Percentiles rank a stretch among this genome's conserved stretches.
These are phyloP conservation scores for Wickerhamiella siamensis DNA, from an alignment of 805 yeast species.

Conservation along the genomic window DNA sequence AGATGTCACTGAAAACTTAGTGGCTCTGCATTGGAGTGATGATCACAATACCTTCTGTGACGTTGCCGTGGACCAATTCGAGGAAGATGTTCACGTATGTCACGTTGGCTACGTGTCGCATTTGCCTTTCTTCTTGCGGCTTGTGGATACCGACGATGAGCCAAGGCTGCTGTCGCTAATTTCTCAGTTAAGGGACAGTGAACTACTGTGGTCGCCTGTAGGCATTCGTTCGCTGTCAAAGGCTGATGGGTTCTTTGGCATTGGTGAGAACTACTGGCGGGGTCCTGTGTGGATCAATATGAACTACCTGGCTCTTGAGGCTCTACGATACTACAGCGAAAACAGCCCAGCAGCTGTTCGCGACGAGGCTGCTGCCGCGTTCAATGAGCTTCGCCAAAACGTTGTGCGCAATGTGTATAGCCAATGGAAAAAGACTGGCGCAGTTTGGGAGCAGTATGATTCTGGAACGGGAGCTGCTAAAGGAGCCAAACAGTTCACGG, in stretches of 20 bases:
- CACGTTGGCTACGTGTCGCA: conserved; percentile 78
- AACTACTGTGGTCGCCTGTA: conserved; percentile 57
- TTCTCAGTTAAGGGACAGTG: conserved; percentile 48
- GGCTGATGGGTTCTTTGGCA: conserved; percentile 47
- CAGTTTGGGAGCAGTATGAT: conserved; percentile 83
- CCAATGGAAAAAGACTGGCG: conserved; percentile 67
- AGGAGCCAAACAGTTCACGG: conserved; percentile 81
- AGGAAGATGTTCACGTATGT: conserved; percentile 55
- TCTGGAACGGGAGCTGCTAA: conserved; percentile 58
- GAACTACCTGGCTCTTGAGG: conserved; percentile 67
- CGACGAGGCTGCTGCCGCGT: conserved; percentile 34
- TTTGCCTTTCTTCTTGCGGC: conserved; percentile 67
- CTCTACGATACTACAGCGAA: conserved; percentile 41
- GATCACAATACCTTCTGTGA: conserved; percentile 64
- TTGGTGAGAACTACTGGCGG: conserved; percentile 89
- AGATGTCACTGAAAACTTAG: conserved; percentile 49
- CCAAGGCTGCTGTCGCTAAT: conserved; percentile 38
- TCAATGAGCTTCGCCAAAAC: conserved; percentile 45
- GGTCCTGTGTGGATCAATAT: conserved; percentile 89
- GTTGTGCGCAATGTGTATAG: conserved; percentile 51
- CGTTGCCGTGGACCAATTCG: conserved; percentile 58
- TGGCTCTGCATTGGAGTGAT: conserved; percentile 68
- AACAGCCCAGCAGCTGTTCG: conserved; percentile 25
- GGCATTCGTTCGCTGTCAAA: conserved; percentile 77
- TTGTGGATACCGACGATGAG: conserved; percentile 36